Evolutionary conservation across 208 protist species (phyloP).

Genomic region (Herpetomonas samuelpessoai): DNA sequence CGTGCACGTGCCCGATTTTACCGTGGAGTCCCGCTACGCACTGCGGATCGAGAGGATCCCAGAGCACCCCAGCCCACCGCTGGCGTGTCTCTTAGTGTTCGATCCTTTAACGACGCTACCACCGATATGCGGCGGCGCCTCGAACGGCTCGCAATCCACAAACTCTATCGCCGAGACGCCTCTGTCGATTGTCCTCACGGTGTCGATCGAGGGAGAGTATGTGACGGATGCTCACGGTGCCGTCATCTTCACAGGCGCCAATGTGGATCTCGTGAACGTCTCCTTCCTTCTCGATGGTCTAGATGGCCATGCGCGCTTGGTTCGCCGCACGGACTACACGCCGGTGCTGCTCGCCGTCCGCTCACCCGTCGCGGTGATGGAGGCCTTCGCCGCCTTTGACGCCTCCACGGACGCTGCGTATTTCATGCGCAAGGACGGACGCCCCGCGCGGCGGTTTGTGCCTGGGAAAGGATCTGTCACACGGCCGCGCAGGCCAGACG

Average conservation of each 20-base stretch:
- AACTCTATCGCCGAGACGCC: constrained; percentile 1
- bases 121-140: background rate
- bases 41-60: constrained; percentile 21
- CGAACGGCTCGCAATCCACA: background rate
- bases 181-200: background rate
- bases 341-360: constrained; percentile 22
- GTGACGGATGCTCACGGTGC: background rate
- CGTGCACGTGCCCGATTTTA: constrained; percentile 11
- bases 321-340: constrained; percentile 24
- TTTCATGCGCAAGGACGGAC: background rate
- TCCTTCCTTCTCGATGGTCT: constrained; percentile 25
- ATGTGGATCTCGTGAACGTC: background rate
- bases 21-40: constrained; percentile 18
- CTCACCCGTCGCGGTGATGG: constrained; percentile 22
- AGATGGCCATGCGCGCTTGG: constrained; percentile 20
- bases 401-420: background rate
- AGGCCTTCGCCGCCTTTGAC: constrained; percentile 1
- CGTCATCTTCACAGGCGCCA: background rate
- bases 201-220: constrained; percentile 16
- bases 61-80: constrained; percentile 12
- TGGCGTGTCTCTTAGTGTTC: constrained; percentile 9
- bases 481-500: background rate
- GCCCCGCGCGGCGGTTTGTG: no score
- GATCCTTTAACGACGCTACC: background rate
- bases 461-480: background rate